Evolutionary conservation across 2,329 filamentous ascomycete species (phyloP), one percentile per base, ranked within the genome.

Genomic region (Fusarium sp.): DNA sequence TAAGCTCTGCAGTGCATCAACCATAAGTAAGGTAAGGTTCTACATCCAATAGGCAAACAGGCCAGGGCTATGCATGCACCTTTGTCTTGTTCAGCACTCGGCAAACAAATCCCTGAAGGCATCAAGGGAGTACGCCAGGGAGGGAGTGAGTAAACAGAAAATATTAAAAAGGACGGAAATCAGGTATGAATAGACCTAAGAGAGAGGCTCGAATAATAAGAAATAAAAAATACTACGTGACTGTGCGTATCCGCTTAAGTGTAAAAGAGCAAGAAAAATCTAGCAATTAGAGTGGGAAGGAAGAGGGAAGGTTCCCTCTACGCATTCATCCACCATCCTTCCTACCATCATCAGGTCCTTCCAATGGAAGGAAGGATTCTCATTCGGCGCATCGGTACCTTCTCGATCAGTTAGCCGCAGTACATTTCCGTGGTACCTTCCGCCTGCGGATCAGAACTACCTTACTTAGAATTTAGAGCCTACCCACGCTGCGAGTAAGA

Each of bases 301-400:
- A 61, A 70, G 49, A 37, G 34, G 27, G 27, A 29, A 29, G 27
- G 52, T 59, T 58, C 57, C 53, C 24, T 32, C 30, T n/a, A 25
- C 34, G 12, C 12, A 27, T 40, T 34, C 24, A 25, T 52, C 32
- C 27, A 32, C 32, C 27, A 32, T 32, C 46, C 29, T 32, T 32
- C 46, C 49, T 41, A 41, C 24, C 24, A 41, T 53, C 49, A 42
- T 53, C 34, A 40, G 32, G 48, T 27, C 42, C 34, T 34, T 22
- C 24, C 29, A n/a, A 25, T 11, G 27, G 27, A 29, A 30, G 41
- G 22, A 69, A 61, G 55, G 65, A 74, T 70, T 72, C 63, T 53
- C 60, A 56, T 61, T 70, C 66, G 66, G 65, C 62, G 63, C 57
- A 61, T 58, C 49, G 69, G 65, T 71, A 72, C 69, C 44, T 72